phyloP scores from a whole-genome alignment of 2,329 filamentous ascomycete genomes.

The Cadophora sp. region DNA sequence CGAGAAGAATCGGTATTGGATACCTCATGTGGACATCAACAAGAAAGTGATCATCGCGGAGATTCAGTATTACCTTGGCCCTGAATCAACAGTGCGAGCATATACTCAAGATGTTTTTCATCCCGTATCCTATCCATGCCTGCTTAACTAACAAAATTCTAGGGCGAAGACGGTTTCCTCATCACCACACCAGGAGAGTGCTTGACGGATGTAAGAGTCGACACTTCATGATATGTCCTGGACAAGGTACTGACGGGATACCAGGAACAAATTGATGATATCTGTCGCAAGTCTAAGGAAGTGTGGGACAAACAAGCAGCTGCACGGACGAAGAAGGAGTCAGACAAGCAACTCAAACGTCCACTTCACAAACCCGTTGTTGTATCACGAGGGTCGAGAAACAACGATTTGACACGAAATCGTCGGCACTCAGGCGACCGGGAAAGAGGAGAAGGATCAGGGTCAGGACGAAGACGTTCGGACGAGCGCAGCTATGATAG shows the following conservation, averaged over 20 bases:
- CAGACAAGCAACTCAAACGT: constrained; percentile 59
- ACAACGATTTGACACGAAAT: constrained; percentile 28
- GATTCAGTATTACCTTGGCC: constrained; percentile 64
- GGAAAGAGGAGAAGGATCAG: constrained; percentile 25
- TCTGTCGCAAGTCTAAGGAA: constrained; percentile 64
- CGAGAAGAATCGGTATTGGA: constrained; percentile 65
- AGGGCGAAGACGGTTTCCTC: constrained; percentile 68
- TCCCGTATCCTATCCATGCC: constrained; percentile 36
- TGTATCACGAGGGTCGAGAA: constrained; percentile 51
- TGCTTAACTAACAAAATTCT: constrained; percentile 28
- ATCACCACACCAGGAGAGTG: constrained; percentile 64
- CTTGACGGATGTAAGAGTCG: constrained; percentile 61
- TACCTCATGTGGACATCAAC: constrained; percentile 64
- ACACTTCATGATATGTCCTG: neutral
- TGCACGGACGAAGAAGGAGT: constrained; percentile 52
- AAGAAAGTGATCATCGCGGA: constrained; percentile 66
- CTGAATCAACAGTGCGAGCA: constrained; percentile 62
- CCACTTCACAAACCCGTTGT: constrained; percentile 63
- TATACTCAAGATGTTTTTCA: constrained; percentile 61
- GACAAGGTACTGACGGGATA: constrained; percentile 25
- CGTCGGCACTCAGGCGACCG: constrained; percentile 36
- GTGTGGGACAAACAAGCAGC: constrained; percentile 64
- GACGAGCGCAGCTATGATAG: constrained; percentile 33
- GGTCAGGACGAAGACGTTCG: constrained; percentile 31
- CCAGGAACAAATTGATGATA: constrained; percentile 69